These are phyloP conservation scores for Magnaporthiopsis poae DNA, from an alignment of 2,329 filamentous ascomycete genomes.

Conservation along the genomic window DNA sequence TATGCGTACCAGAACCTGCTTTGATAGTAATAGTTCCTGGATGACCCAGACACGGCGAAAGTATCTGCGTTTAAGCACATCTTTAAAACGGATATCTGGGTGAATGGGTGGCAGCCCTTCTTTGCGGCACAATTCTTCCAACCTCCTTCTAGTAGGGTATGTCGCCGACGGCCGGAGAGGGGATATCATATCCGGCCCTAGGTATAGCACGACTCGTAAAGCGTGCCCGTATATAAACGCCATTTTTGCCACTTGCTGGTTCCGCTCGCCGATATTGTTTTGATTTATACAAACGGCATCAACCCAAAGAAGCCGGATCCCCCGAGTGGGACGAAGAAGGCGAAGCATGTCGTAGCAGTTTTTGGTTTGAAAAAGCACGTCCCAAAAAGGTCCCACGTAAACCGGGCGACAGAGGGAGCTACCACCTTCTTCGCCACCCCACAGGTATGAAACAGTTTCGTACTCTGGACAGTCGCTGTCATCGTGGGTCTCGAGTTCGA, in stretches of 20 bases:
- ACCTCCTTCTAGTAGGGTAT: too few species aligned
- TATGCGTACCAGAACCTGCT: background rate
- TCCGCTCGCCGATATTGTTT: conserved; percentile 12
- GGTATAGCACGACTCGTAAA: conserved; percentile 7
- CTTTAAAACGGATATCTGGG: background rate
- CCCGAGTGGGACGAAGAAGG: conserved; percentile 10
- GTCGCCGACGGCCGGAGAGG: background rate
- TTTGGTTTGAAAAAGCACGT: conserved; percentile 19
- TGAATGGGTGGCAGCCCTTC: too few species aligned
- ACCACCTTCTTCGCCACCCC: conserved; percentile 18
- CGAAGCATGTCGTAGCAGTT: conserved; percentile 21
- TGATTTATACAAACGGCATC: conserved; percentile 18
- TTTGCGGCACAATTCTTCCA: too few species aligned
- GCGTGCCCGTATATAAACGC: conserved; percentile 9
- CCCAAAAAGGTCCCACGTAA: conserved; percentile 19
- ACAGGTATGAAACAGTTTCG: conserved; percentile 3
- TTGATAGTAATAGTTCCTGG: conserved; percentile 8
- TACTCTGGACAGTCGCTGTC: conserved; percentile 6
- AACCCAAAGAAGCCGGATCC: conserved; percentile 12
- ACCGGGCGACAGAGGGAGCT: conserved; percentile 14
- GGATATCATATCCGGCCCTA: conserved; percentile 10
- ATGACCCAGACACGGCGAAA: conserved; percentile 11
- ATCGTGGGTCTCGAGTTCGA: background rate
- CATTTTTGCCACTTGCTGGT: conserved; percentile 18
- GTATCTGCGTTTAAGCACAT: conserved; percentile 3